These are phyloP conservation scores for Petunia hybrid DNA, from an alignment of 305 asterid species.

Conservation along the genomic window DNA sequence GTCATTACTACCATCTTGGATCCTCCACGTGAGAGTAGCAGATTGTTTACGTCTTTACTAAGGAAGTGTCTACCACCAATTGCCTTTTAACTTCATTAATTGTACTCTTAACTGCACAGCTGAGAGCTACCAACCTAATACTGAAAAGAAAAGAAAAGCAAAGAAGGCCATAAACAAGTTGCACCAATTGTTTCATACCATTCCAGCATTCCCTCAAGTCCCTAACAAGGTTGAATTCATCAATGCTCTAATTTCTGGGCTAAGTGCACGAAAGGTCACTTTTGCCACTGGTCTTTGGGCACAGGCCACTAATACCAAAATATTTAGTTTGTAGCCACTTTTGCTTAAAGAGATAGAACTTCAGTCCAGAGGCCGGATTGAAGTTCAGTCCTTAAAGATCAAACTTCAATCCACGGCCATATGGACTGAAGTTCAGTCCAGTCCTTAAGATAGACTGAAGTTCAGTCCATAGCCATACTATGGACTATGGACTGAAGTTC, in stretches of 20 bases:
- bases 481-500: too few relatives aligned
- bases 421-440: too few relatives aligned
- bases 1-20: not conserved
- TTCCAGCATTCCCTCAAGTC: not conserved
- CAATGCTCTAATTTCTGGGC: not conserved
- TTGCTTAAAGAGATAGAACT: too few relatives aligned
- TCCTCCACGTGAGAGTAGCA: conserved; percentile 25
- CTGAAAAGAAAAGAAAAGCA: not conserved
- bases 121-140: not conserved
- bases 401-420: too few relatives aligned
- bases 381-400: too few relatives aligned
- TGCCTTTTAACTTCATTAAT: not conserved
- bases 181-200: not conserved
- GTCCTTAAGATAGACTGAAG: too few relatives aligned
- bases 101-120: not conserved
- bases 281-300: too few relatives aligned
- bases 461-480: too few relatives aligned
- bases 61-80: not conserved
- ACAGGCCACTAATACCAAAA: too few relatives aligned
- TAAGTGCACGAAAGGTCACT: too few relatives aligned
- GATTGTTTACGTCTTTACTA: not conserved
- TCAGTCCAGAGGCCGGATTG: too few relatives aligned
- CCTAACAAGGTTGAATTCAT: not conserved
- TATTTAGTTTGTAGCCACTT: too few relatives aligned
- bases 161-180: not conserved